Evolutionary conservation across 768 basidiomycete species (phyloP).

Genomic region (Boletus insuetus): DNA sequence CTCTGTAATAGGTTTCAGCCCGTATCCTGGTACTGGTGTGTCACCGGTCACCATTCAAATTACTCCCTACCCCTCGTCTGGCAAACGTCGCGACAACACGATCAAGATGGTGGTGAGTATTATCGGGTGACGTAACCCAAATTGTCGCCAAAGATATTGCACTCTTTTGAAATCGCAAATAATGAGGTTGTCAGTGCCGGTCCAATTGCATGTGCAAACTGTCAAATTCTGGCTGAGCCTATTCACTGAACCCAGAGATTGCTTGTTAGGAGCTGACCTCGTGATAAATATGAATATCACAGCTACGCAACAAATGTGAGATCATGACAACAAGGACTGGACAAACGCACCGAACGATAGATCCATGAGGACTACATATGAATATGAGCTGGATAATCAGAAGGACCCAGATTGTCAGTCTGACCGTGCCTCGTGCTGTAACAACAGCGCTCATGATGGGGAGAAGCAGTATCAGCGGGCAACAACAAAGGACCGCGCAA

Average conservation of each 20-base stretch:
- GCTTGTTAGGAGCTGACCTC: constrained; percentile 47
- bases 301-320: constrained; percentile 24
- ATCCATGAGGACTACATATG: constrained; percentile 36
- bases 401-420: constrained; percentile 37
- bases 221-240: constrained; percentile 52
- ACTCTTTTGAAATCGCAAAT: constrained; percentile 41
- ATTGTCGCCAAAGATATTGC: constrained; percentile 47
- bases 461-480: constrained; percentile 39
- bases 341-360: constrained; percentile 39
- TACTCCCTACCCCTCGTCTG: background rate
- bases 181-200: no score
- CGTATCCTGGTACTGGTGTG: constrained; percentile 10
- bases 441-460: constrained; percentile 44
- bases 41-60: no score
- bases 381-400: constrained; percentile 30
- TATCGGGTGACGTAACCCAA: constrained; percentile 44
- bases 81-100: constrained; percentile 29
- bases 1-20: no score
- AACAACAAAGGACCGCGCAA: constrained; percentile 35
- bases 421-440: constrained; percentile 28
- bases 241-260: constrained; percentile 54
- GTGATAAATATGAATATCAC: constrained; percentile 54
- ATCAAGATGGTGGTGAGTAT: constrained; percentile 27
- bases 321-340: background rate
- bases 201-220: constrained; percentile 14